These are phyloP conservation scores for Xylaria sp. DNA, from an alignment of 2,329 filamentous ascomycete species.

Conservation along the genomic window DNA sequence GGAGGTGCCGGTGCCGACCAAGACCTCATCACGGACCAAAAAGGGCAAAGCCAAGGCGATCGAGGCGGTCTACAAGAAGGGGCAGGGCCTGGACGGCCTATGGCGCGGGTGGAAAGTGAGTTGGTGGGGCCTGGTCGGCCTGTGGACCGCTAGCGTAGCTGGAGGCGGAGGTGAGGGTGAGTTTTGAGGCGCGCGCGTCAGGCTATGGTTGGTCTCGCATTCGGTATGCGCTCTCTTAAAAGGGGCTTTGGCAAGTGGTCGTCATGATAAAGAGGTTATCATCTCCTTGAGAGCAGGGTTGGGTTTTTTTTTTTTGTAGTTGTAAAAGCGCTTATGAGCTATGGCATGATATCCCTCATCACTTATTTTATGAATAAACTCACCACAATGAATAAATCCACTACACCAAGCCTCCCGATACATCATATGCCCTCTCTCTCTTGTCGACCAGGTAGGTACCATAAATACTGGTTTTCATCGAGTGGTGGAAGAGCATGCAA, in stretches of 20 bases:
- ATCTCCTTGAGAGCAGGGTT: slow-evolving; percentile 29
- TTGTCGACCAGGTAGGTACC: not conserved
- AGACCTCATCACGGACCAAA: slow-evolving; percentile 42
- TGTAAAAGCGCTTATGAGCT: slow-evolving; percentile 49
- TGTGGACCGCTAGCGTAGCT: slow-evolving; percentile 76
- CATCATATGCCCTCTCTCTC: slow-evolving; percentile 3
- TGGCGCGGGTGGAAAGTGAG: slow-evolving; percentile 81
- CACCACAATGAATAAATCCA: slow-evolving; percentile 28
- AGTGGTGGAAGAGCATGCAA: not conserved
- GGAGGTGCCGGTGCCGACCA: slow-evolving; percentile 52
- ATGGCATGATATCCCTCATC: slow-evolving; percentile 55
- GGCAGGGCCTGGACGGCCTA: slow-evolving; percentile 74
- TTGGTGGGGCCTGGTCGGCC: slow-evolving; percentile 79
- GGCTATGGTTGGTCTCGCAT: not conserved
- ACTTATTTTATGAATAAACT: slow-evolving; percentile 39
- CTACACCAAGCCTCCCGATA: not conserved
- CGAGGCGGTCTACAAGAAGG: slow-evolving; percentile 63
- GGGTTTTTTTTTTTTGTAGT: slow-evolving; percentile 21
- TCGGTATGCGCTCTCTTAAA: not conserved
- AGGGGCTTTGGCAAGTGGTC: not conserved
- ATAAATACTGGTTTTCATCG: not conserved
- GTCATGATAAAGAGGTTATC: slow-evolving; percentile 19
- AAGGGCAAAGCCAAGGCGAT: slow-evolving; percentile 50
- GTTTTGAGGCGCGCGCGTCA: slow-evolving; percentile 53
- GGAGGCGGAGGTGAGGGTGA: slow-evolving; percentile 70